Conservation (phyloP, 441 rosid species). For the Jatropha podagrica region DNA sequence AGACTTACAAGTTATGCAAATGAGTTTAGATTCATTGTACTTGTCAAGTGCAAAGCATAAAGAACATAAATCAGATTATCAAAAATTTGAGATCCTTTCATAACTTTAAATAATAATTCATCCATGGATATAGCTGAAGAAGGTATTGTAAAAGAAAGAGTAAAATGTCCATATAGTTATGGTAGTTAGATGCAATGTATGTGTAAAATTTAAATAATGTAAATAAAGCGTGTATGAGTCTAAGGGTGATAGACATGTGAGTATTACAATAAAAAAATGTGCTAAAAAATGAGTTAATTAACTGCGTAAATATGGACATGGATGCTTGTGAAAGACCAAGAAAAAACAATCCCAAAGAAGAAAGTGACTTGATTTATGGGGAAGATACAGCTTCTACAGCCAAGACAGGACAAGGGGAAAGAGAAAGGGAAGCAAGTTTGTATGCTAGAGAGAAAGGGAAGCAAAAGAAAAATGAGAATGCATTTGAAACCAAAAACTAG, state of each 20-base stretch:
- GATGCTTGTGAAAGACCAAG: constrained; percentile 2
- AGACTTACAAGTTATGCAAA: neutral
- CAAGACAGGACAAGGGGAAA: neutral
- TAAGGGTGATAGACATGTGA: constrained; percentile 1
- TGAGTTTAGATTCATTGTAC: constrained; percentile 22
- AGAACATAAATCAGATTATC: constrained; percentile 4
- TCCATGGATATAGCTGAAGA: constrained; percentile 24
- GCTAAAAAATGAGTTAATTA: no score
- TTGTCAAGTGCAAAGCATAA: constrained; percentile 1
- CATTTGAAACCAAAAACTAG: neutral
- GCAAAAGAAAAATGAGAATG: neutral
- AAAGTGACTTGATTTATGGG: neutral
- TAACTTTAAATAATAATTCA: neutral
- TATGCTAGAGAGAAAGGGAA: no score
- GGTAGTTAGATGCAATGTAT: constrained; percentile 23
- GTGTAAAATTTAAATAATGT: neutral
- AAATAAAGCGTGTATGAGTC: neutral
- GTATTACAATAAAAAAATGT: neutral
- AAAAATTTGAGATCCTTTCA: constrained; percentile 13
- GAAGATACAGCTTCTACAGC: neutral
- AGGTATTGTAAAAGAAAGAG: neutral
- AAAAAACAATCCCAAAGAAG: neutral
- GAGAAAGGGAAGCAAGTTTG: neutral
- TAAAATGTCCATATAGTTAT: neutral
- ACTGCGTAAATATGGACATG: no score